Evolutionary conservation across 1,284 basidiomycete species (phyloP), one percentile per base, ranked within the genome.

Genomic region (Wallemia mellicola): DNA sequence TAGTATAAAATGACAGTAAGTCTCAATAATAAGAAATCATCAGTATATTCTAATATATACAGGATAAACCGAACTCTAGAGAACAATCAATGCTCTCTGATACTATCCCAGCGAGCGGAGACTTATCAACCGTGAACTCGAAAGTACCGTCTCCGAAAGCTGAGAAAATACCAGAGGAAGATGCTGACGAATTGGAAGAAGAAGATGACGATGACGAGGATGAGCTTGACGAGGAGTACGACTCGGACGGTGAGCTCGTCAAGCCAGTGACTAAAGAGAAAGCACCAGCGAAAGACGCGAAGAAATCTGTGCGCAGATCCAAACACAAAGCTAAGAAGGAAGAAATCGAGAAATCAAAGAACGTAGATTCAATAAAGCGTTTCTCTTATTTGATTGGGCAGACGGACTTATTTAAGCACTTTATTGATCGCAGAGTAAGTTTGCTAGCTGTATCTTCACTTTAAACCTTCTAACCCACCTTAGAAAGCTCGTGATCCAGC

Each of bases 341-440:
- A 68, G 81, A 79, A 25, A 86, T 84, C 74, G 83, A 32, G 55
- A n/a, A 15, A 17, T 30, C 14, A n/a, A 63, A 92, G 86, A 77
- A 88, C 28, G 73, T 84, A n/a, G 89, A 94, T 67, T 86, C 87
- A 28, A 83, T 94, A 65, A 95, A 94, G 70, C 81, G 87, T 15
- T 95, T 94, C 69, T 86, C 84, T 7, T 94, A 92, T 70, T 77
- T 95, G 19, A 77, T 95, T 0, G 91, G 89, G 5, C 88, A 95
- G 70, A 95, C 88, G 0, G 91, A 95, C 65, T 74, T 94, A 19
- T 95, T 95, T 74, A 85, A 86, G 65, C 89, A 94, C 69, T 95
- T 95, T 66, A 84, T 57, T 24, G 27, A 57, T 28, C 25, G 25
- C 27, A 26, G 55, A 22, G 54, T 55, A 17, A 24, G 24, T 54